phyloP scores from a whole-genome alignment of 1,284 basidiomycete genomes.

The Rhodotorula sp. region DNA sequence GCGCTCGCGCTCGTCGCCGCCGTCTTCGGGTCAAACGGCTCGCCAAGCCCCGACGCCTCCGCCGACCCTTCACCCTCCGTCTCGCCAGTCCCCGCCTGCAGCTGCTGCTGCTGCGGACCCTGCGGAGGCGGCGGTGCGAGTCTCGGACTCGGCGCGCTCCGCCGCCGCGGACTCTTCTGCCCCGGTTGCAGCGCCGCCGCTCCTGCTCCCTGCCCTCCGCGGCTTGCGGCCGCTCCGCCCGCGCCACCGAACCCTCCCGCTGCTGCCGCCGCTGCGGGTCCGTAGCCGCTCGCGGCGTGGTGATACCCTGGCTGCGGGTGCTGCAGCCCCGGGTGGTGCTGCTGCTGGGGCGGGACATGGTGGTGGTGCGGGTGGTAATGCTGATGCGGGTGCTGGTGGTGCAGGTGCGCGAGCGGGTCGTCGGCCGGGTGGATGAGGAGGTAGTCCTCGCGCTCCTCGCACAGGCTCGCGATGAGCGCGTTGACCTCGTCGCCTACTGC shows the following conservation, averaged over 20 bases:
- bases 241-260: too few species aligned
- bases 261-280: too few species aligned
- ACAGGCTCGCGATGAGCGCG: conserved; percentile 46
- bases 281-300: neutral
- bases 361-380: neutral
- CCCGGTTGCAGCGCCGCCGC: neutral
- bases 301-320: neutral
- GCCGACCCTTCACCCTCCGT: neutral
- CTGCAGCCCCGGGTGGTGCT: neutral
- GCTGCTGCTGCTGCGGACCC: neutral
- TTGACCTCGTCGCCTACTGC: conserved; percentile 34
- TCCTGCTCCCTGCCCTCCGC: too few species aligned
- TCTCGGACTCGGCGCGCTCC: neutral
- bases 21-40: neutral
- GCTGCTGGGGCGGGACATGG: neutral
- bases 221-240: too few species aligned
- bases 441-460: conserved; percentile 48
- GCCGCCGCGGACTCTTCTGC: conserved; percentile 1
- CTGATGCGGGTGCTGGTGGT: neutral
- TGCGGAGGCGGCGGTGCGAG: neutral
- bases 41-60: neutral
- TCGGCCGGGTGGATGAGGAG: conserved; percentile 46
- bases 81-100: neutral
- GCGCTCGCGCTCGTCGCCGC: neutral
- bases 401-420: conserved; percentile 1